These are phyloP conservation scores for Irpex lacteus DNA, from an alignment of 1,284 basidiomycete genomes.

Conservation along the genomic window DNA sequence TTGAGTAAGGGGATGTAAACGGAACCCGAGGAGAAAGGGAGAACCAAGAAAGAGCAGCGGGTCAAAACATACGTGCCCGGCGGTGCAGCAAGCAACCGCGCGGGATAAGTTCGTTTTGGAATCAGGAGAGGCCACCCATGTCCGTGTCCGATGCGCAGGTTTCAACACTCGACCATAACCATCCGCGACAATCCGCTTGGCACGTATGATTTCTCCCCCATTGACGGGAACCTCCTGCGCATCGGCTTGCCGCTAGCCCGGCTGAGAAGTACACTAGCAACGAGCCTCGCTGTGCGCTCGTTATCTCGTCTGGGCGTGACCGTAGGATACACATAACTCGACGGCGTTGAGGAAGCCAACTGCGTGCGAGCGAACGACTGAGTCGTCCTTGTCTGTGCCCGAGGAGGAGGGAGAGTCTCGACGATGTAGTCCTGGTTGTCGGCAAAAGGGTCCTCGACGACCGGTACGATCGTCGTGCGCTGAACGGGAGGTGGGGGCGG, in stretches of 20 bases:
- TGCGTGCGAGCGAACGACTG: slow-evolving; percentile 17
- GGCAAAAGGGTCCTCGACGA: slow-evolving; percentile 26
- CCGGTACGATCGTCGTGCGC: slow-evolving; percentile 4
- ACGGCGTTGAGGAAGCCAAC: slow-evolving; percentile 9
- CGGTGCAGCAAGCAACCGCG: not conserved
- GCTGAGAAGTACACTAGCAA: slow-evolving; percentile 27
- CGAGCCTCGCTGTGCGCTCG: slow-evolving; percentile 22
- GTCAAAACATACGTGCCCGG: not conserved
- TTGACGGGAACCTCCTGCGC: slow-evolving; percentile 18
- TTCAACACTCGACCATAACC: slow-evolving; percentile 19
- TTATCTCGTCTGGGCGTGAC: slow-evolving; percentile 8
- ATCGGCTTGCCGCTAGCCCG: slow-evolving; percentile 24
- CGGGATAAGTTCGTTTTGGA: not conserved
- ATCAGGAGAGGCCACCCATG: not conserved
- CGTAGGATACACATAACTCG: slow-evolving; percentile 7
- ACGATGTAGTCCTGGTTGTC: slow-evolving; percentile 17
- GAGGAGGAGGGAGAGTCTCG: slow-evolving; percentile 16
- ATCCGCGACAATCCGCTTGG: slow-evolving; percentile 26
- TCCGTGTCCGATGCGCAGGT: not conserved
- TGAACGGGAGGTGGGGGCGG: slow-evolving; percentile 21
- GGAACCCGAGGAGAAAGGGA: not conserved
- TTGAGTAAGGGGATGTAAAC: not conserved
- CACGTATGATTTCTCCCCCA: slow-evolving; percentile 23
- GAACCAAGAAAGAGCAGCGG: not conserved
- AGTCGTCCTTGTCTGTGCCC: slow-evolving; percentile 5